Conservation (phyloP, 2,329 filamentous ascomycete species). For the Fusarium nygamai region DNA sequence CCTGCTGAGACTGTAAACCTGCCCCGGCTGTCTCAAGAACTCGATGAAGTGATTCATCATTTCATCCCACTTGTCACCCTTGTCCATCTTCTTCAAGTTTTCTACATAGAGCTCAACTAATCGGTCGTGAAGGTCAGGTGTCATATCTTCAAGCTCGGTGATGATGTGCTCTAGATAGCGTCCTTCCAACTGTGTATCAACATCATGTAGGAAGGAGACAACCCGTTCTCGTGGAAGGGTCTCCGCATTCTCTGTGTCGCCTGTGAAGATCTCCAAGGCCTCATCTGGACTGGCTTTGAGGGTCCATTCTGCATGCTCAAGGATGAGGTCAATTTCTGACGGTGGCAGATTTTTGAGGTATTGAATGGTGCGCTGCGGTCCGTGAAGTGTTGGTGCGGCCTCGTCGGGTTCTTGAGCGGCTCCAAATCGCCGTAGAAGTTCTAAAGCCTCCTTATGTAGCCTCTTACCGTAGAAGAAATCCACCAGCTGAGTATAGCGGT, state of each 20-base stretch:
- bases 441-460: conserved; percentile 86
- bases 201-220: conserved; percentile 74
- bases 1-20: conserved; percentile 79
- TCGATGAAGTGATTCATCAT: conserved; percentile 74
- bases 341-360: conserved; percentile 92
- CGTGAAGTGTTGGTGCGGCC: conserved; percentile 70
- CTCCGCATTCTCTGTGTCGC: conserved; percentile 95
- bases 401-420: conserved; percentile 63
- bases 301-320: conserved; percentile 93
- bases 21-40: conserved; percentile 79
- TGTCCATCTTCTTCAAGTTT: conserved; percentile 59
- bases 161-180: conserved; percentile 92
- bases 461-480: conserved; percentile 97
- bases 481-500: conserved; percentile 92
- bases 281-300: conserved; percentile 75
- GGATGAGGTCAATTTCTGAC: conserved; percentile 87
- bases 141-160: conserved; percentile 83
- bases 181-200: conserved; percentile 78
- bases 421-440: conserved; percentile 84
- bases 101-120: conserved; percentile 77
- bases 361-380: conserved; percentile 83
- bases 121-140: conserved; percentile 86
- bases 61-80: conserved; percentile 62
- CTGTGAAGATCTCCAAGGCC: conserved; percentile 92
- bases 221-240: conserved; percentile 82